Conservation (phyloP, 345 rosid genomes). For the Physaria fendleri region DNA sequence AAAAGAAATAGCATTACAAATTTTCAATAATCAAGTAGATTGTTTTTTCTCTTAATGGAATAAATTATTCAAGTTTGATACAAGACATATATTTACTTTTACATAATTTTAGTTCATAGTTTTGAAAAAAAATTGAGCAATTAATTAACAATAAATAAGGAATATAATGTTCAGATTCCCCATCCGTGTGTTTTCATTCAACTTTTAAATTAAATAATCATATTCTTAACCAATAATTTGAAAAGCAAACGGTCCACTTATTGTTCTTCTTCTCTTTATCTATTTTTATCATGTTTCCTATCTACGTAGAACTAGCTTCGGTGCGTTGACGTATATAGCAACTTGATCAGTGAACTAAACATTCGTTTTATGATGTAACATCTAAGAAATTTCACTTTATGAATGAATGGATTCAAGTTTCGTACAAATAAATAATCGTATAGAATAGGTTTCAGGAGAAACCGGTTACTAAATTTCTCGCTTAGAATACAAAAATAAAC, state of each 20-base stretch:
- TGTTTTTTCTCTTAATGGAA: not conserved
- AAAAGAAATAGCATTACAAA: not conserved
- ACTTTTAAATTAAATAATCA: constrained; percentile 18
- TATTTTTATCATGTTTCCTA: not conserved
- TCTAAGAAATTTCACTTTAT: too few relatives aligned
- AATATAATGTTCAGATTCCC: constrained; percentile 4
- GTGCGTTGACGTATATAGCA: constrained; percentile 1
- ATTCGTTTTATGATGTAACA: too few relatives aligned
- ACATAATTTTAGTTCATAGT: not conserved
- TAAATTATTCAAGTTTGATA: not conserved
- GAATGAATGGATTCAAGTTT: too few relatives aligned
- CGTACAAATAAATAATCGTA: too few relatives aligned
- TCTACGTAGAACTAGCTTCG: not conserved
- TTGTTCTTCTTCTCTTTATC: constrained; percentile 19
- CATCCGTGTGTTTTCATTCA: constrained; percentile 29
- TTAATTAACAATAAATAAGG: not conserved
- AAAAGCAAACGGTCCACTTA: constrained; percentile 25
- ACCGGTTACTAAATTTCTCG: too few relatives aligned
- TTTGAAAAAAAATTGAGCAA: not conserved
- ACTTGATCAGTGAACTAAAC: not conserved
- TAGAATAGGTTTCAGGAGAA: too few relatives aligned
- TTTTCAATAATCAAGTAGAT: not conserved
- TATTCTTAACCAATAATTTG: constrained; percentile 29
- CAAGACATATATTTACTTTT: too few relatives aligned
- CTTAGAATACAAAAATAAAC: too few relatives aligned